Evolutionary conservation across 306 rosid species (phyloP).

Genomic region (Vigna trinervia): DNA sequence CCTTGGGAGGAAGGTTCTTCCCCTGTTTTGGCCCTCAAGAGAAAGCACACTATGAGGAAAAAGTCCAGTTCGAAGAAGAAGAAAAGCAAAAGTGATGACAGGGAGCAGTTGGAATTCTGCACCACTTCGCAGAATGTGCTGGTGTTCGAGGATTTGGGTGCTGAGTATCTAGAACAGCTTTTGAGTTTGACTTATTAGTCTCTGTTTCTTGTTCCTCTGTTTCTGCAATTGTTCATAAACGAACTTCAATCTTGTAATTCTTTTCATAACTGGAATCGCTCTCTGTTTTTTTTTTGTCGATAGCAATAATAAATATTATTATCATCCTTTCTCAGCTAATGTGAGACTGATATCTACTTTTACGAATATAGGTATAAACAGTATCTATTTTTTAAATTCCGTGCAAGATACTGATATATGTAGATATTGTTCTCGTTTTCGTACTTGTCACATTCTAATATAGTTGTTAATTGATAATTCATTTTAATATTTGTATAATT

Average conservation of each 20-base stretch:
- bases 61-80: constrained; percentile 29
- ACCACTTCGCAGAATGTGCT: constrained; percentile 28
- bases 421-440: too few species aligned
- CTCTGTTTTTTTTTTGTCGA: too few species aligned
- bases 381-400: too few species aligned
- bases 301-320: too few species aligned
- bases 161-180: constrained; percentile 76
- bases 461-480: too few species aligned
- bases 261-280: background rate
- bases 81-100: constrained; percentile 13
- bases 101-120: background rate
- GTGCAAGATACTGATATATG: too few species aligned
- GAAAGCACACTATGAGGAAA: constrained; percentile 48
- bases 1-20: constrained; percentile 56
- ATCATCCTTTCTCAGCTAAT: too few species aligned
- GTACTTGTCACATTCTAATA: too few species aligned
- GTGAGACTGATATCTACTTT: too few species aligned
- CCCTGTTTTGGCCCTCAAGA: constrained; percentile 74
- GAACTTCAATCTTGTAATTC: background rate
- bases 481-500: too few species aligned
- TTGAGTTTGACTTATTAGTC: constrained; percentile 46
- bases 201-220: background rate
- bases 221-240: background rate
- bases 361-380: too few species aligned
- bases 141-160: constrained; percentile 74